phyloP scores from a whole-genome alignment of 2,329 filamentous ascomycete species.

The Aureobasidium sp. region DNA sequence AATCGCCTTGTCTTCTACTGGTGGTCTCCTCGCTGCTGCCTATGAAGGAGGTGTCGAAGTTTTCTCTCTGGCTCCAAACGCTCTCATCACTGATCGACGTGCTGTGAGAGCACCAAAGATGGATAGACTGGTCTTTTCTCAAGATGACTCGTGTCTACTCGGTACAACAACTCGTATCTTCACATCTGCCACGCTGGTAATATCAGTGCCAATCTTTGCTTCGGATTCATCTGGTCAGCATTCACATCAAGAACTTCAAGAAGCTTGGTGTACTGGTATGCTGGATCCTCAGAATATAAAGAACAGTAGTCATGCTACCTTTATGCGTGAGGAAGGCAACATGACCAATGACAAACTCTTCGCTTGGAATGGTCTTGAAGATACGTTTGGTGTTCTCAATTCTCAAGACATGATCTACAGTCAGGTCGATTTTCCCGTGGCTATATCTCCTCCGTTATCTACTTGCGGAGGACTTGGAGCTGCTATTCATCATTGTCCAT shows the following conservation, averaged over 20 bases:
- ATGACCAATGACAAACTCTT: constrained; percentile 38
- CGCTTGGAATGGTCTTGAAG: constrained; percentile 41
- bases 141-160: constrained; percentile 40
- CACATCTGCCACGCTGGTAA: constrained; percentile 37
- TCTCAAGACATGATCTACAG: constrained; percentile 38
- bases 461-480: constrained; percentile 40
- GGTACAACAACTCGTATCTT: constrained; percentile 42
- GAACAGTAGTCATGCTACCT: constrained; percentile 41
- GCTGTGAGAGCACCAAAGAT: constrained; percentile 38
- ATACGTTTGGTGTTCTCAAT: constrained; percentile 40
- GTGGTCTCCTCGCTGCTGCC: constrained; percentile 84
- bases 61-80: constrained; percentile 73
- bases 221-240: constrained; percentile 32
- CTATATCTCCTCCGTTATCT: constrained; percentile 40
- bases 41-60: constrained; percentile 91
- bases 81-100: constrained; percentile 42
- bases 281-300: constrained; percentile 42
- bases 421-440: constrained; percentile 40
- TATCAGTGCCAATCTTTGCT: constrained; percentile 40
- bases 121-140: constrained; percentile 39
- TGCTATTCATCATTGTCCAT: constrained; percentile 39
- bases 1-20: constrained; percentile 83
- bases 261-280: constrained; percentile 42
- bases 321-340: constrained; percentile 35
- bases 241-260: constrained; percentile 39